Evolutionary conservation across 257 asterid species (phyloP), one percentile per base, ranked within the genome.

Genomic region (Dorcoceras hygrometricum): DNA sequence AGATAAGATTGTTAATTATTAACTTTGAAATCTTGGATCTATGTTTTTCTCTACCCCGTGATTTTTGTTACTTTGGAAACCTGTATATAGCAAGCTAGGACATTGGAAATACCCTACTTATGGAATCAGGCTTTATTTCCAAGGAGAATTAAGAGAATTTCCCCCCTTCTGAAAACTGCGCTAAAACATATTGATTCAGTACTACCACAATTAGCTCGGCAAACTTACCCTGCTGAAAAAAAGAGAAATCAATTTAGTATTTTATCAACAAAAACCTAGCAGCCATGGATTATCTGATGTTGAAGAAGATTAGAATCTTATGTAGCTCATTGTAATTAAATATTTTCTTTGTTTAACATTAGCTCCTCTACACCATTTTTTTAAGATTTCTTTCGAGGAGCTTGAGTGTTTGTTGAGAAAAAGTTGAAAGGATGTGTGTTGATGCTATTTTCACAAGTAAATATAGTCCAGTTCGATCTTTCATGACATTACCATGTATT

Each of bases 91-190:
- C 51, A 66, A 32, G 58, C 62, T 14, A 12, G 18, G 59, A 16
- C 67, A 22, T 60, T 61, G 8, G 53, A 55, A 54, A 12, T 19
- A 28, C 57, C 48, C 10, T 20, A 58, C 66, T 29, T 14, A 54
- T 55, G 57, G 20, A 58, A 46, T 54, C 53, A 29, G 23, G 29
- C 48, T 34, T 57, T 27, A 23, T 63, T 31, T 50, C 10, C 4
- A 19, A 59, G 31, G 65, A 63, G 75, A 67, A 28, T 58, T 63
- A 27, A 58, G 26, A 53, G 39, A 23, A 28, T 12, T 68, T 59
- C 4, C 65, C 48, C 26, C 4, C 3, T 59, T 43, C 23, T 46
- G 18, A 23, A 46, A 58, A 26, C 46, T 46, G 54, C n/a, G 48
- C 27, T 26, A 61, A 23, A 28, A 56, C 12, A 10, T 36, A 36